Base-by-base conservation (phyloP, 805 yeast species). In the Pichia ethanolica region DNA sequence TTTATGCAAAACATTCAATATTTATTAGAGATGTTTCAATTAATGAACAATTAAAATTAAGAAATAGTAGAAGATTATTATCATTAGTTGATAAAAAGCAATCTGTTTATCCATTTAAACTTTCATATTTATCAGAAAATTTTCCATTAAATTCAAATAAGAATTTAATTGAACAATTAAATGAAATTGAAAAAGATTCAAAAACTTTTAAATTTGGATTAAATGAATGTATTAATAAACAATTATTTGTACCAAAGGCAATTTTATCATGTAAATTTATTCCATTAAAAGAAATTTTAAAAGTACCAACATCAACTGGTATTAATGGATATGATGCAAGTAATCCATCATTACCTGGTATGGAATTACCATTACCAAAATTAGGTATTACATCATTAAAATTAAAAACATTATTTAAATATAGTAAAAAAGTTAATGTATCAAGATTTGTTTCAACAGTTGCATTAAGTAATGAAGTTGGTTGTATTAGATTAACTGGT, bases 71-170 rank as follows among this genome's bases (percentile, higher is more conserved):
- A 66, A 77, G 75, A 53, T 73, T 89, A 49, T 73, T 90, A 56
- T 73, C 80, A 35, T 77, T 77, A 52, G 78, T 88, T 56, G 96
- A 89, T 67, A 79, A 77, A 57, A 71, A 77, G 44, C 74, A 79
- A 57, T 86, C 96, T 30, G 98, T 93, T 35, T 91, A 80, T 67
- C 98, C 99, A 50, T 88, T 91, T 74, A 91, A 89, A 68, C 74
- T 90, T 57, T 74, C 89, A 37, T 84, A 87, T 68, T 70, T 87
- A 43, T 76, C 88, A 13, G 71, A 73, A 27, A 59, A 67, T 39
- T 83, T 83, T 75, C 90, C 90, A 48, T 66, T 83, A 27, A 68
- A 76, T 43, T 61, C 70, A 39, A 59, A 66, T 36, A 41, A 32
- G 9, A 38, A 48, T 34, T 56, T 69, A 30, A 57, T 53, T 13